Conservation (phyloP, 805 yeast species). For the Spathaspora boniae region DNA sequence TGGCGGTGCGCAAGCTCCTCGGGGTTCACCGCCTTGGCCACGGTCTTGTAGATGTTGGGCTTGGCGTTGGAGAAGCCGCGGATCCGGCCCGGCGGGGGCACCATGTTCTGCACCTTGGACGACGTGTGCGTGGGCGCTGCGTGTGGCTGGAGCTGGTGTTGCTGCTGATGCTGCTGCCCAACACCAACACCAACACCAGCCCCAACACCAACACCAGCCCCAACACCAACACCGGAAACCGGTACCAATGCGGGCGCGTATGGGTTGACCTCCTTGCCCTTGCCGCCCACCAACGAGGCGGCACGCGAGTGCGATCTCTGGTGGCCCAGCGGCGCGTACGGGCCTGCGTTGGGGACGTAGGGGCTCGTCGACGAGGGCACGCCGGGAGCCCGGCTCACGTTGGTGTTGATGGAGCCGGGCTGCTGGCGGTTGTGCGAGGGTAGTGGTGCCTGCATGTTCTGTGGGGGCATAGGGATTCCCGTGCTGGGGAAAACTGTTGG, state of each 20-base stretch:
- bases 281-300: constrained; percentile 37
- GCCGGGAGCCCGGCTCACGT: constrained; percentile 19
- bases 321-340: constrained; percentile 38
- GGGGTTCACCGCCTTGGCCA: constrained; percentile 36
- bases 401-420: constrained; percentile 18
- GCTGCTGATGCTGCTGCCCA: not conserved
- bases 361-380: constrained; percentile 29
- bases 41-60: constrained; percentile 14
- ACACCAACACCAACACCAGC: no score
- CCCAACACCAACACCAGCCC: constrained; percentile 5
- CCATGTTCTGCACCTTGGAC: no score
- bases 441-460: constrained; percentile 15
- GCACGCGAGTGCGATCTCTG: constrained; percentile 37
- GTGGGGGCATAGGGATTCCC: constrained; percentile 9
- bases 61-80: constrained; percentile 21
- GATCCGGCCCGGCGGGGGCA: constrained; percentile 17
- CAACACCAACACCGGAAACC: constrained; percentile 5
- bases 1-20: constrained; percentile 56
- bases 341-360: constrained; percentile 43
- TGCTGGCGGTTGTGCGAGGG: constrained; percentile 19
- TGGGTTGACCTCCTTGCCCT: constrained; percentile 39
- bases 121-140: not conserved
- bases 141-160: not conserved
- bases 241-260: constrained; percentile 33
- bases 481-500: constrained; percentile 2